A percentile compares a stretch with the other conserved stretches of the same genome.
Evolutionary conservation across 73 alveolate genomes (phyloP).

Genomic region (Paramecium octaurelia): DNA sequence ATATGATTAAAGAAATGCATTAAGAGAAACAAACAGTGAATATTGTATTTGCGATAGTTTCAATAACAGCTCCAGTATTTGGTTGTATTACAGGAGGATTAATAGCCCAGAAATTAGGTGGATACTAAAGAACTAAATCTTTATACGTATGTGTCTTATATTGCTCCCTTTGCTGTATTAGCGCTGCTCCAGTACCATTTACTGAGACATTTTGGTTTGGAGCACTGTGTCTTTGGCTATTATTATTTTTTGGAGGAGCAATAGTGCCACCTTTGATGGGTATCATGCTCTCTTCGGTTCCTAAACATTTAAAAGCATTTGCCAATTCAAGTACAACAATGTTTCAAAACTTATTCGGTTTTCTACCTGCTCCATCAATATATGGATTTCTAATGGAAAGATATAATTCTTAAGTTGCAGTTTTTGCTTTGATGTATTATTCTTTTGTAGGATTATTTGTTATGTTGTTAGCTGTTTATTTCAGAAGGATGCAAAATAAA

Average conservation of each 20-base stretch:
- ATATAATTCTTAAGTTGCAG: constrained; percentile 66
- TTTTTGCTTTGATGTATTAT: constrained; percentile 46
- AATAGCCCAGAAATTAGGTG: constrained; percentile 80
- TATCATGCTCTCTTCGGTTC: constrained; percentile 78
- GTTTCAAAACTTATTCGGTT: constrained; percentile 88
- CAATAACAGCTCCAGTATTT: constrained; percentile 88
- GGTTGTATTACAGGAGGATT: constrained; percentile 84
- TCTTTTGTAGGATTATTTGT: constrained; percentile 44
- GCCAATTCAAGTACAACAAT: constrained; percentile 89
- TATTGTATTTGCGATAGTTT: constrained; percentile 70
- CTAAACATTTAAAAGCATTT: constrained; percentile 75
- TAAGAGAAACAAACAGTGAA: constrained; percentile 67
- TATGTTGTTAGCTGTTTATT: background rate
- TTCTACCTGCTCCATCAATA: constrained; percentile 90
- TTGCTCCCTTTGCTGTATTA: constrained; percentile 64
- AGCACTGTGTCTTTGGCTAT: constrained; percentile 78
- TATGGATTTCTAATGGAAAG: constrained; percentile 76
- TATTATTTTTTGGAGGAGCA: constrained; percentile 88
- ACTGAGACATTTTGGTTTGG: constrained; percentile 62
- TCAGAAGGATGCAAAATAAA: background rate
- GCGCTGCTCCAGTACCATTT: constrained; percentile 80
- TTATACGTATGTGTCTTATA: constrained; percentile 70
- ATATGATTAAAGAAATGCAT: constrained; percentile 77
- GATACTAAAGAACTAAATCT: constrained; percentile 81
- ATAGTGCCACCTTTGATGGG: constrained; percentile 92